Evolutionary conservation across 805 yeast species (phyloP), one percentile per base, ranked within the genome.

Genomic region (Schwanniomyces pseudopolymorphus): DNA sequence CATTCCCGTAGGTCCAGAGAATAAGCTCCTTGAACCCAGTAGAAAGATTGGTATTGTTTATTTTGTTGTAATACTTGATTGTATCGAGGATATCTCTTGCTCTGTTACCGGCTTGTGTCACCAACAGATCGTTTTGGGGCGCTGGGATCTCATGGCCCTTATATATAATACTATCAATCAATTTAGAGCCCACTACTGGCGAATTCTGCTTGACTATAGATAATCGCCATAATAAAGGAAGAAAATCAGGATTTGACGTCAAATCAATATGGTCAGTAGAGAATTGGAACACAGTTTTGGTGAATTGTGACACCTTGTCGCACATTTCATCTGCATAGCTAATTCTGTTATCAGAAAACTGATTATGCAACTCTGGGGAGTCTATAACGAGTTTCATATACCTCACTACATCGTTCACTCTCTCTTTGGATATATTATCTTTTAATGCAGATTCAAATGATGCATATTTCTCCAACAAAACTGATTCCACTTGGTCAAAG

Each of bases 1-100:
- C 62, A 43, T 69, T 70, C 3, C 77, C 78, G 45, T 66, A 69
- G 1, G 68, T 60, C 41, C 61, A 62, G 35, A 72, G 59, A 5
- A 63, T 51, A n/a, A 67, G 55, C 45, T 72, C 77, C 28, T 58
- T 54, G 36, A 68, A 58, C 10, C 66, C 57, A 19, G 55, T 41
- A 8, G 20, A 20, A 19, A 33, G 16, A 19, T 39, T 27, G 11
- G 44, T 42, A 17, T 46, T 39, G 11, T 39, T 10, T n/a, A 42
- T n/a, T 28, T 49, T 48, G 45, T 57, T 56, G 47, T 59, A 57
- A 46, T 58, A 49, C 16, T 54, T 56, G 3, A 69, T 46, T 25
- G 70, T 44, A 10, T 62, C 62, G 17, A 56, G 46, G 5, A 68
- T 54, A 39, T 69, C 67, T 39, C 74, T 50, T 2, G 67, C 54